These are phyloP conservation scores for Xylaria sp. DNA, from an alignment of 2,329 filamentous ascomycete genomes.

Conservation along the genomic window DNA sequence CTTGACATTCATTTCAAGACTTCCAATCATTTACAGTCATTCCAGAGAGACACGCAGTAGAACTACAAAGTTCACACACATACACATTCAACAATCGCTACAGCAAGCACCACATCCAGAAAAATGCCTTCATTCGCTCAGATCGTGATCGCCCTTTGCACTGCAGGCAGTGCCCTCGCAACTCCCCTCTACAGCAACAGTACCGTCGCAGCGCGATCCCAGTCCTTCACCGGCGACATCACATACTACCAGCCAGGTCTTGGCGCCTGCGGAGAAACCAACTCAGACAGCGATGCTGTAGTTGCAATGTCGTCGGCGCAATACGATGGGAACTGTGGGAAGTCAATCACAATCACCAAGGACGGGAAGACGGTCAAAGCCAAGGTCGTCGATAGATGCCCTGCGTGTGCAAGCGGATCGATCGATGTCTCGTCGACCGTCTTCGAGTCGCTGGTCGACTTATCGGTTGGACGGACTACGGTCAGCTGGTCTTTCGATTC, in stretches of 20 bases:
- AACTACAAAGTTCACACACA: neutral
- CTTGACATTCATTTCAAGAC: constrained; percentile 23
- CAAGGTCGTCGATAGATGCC: constrained; percentile 49
- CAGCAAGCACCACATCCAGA: constrained; percentile 15
- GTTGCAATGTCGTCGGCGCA: constrained; percentile 45
- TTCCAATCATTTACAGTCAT: constrained; percentile 17
- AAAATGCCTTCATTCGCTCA: constrained; percentile 43
- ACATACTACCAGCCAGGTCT: constrained; percentile 47
- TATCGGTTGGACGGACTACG: constrained; percentile 41
- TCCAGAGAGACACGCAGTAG: constrained; percentile 15
- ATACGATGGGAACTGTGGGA: constrained; percentile 45
- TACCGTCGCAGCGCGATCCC: constrained; percentile 1
- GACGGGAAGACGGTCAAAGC: constrained; percentile 41
- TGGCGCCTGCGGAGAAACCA: constrained; percentile 44
- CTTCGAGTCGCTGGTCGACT: constrained; percentile 42
- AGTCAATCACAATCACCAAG: constrained; percentile 44
- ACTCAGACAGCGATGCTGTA: constrained; percentile 40
- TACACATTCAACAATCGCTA: constrained; percentile 7
- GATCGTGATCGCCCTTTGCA: constrained; percentile 36
- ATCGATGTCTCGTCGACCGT: constrained; percentile 49
- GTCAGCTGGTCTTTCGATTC: constrained; percentile 41
- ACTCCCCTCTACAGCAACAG: constrained; percentile 9
- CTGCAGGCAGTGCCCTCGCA: constrained; percentile 34
- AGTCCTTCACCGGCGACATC: constrained; percentile 40
- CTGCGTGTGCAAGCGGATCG: constrained; percentile 40